A percentile compares a stretch with the other conserved stretches of the same genome.
phyloP scores from a whole-genome alignment of 768 basidiomycete species.

The Gloeophyllum trabeum region DNA sequence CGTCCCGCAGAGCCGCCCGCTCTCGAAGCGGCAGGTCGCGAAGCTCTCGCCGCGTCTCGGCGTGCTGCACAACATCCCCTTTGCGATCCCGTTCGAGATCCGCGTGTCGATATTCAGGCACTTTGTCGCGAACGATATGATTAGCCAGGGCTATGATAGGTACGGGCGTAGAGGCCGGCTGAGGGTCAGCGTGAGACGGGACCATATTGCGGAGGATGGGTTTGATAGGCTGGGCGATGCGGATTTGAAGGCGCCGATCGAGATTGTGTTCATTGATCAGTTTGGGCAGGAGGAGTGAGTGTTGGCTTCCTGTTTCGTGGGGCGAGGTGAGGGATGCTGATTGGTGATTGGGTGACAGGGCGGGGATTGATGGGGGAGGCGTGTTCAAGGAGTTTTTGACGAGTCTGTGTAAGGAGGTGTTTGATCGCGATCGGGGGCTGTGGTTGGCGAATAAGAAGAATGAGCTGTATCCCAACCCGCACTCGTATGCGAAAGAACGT shows the following conservation, averaged over 20 bases:
- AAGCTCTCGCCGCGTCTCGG: conserved; percentile 79
- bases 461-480: conserved; percentile 92
- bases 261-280: conserved; percentile 89
- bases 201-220: conserved; percentile 79
- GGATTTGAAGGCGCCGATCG: conserved; percentile 71
- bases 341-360: conserved; percentile 34
- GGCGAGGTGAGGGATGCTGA: no score
- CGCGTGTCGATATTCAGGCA: conserved; percentile 85
- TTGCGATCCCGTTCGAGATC: conserved; percentile 85
- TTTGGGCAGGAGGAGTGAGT: conserved; percentile 78
- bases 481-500: conserved; percentile 85
- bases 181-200: conserved; percentile 54
- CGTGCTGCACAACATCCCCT: conserved; percentile 91
- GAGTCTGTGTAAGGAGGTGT: conserved; percentile 84
- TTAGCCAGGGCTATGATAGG: conserved; percentile 10
- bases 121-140: conserved; percentile 63
- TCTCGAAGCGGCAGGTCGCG: conserved; percentile 61
- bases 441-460: conserved; percentile 90
- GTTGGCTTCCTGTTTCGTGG: neutral
- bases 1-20: conserved; percentile 12
- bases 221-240: conserved; percentile 74
- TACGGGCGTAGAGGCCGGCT: conserved; percentile 14
- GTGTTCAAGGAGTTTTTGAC: conserved; percentile 98
- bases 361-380: conserved; percentile 93
- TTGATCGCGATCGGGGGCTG: conserved; percentile 87